phyloP scores from a whole-genome alignment of 495 filamentous ascomycete species.

The Aspergillus indologenus region DNA sequence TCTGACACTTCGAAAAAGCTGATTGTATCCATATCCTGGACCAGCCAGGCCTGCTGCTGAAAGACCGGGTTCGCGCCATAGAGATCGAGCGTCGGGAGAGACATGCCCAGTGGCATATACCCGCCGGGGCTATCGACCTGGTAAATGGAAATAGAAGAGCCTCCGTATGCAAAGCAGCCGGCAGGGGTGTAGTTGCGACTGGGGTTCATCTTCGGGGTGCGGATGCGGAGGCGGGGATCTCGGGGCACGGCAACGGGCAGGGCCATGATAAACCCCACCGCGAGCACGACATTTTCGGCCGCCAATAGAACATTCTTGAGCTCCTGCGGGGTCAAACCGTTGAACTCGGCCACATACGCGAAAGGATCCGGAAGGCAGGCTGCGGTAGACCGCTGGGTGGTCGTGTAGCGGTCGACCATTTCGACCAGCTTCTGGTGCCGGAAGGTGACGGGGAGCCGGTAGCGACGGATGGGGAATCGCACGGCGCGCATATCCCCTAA shows the following conservation, averaged over 20 bases:
- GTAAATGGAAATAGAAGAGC: slow-evolving; percentile 53
- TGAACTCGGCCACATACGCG: slow-evolving; percentile 55
- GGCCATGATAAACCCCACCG: slow-evolving; percentile 57
- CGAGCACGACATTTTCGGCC: slow-evolving; percentile 48
- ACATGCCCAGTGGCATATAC: slow-evolving; percentile 54
- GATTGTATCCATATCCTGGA: slow-evolving; percentile 55
- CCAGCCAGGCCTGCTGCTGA: slow-evolving; percentile 49
- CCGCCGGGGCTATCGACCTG: slow-evolving; percentile 59
- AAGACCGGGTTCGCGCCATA: slow-evolving; percentile 50
- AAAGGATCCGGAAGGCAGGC: slow-evolving; percentile 58
- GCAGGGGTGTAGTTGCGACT: slow-evolving; percentile 55
- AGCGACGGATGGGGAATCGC: slow-evolving; percentile 45
- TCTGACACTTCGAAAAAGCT: slow-evolving; percentile 53
- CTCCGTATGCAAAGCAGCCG: slow-evolving; percentile 54
- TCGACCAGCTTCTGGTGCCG: slow-evolving; percentile 46
- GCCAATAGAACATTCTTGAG: slow-evolving; percentile 47
- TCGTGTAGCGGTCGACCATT: slow-evolving; percentile 53
- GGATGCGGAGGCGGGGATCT: slow-evolving; percentile 52
- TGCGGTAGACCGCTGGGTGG: slow-evolving; percentile 55
- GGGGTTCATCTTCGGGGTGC: slow-evolving; percentile 58
- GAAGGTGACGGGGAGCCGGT: slow-evolving; percentile 55
- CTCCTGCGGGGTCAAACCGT: slow-evolving; percentile 48
- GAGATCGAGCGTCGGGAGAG: slow-evolving; percentile 54
- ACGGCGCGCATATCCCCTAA: slow-evolving; percentile 34
- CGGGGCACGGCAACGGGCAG: slow-evolving; percentile 53